Base-by-base conservation (phyloP, 305 asterid genomes). In the Fraxinus sp. region DNA sequence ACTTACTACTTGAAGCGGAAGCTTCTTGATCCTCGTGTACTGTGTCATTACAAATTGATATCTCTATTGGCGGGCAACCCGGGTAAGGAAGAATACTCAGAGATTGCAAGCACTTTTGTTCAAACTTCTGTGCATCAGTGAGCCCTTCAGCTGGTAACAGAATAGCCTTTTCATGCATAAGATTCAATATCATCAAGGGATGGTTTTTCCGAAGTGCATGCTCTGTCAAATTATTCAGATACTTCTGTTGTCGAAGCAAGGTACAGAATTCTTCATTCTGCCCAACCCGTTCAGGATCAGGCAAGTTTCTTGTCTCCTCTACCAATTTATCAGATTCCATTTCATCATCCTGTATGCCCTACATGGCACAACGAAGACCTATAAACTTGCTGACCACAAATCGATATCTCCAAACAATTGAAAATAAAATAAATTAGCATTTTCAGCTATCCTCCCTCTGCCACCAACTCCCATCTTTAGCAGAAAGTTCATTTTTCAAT, bases 161-260 rank as follows among this genome's bases (percentile, higher is more conserved):
- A 73, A 88, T 68, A 79, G 92, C 92, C 84, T 92, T 95, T 83
- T 91, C 97, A 84, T 92, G 99, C 90, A 83, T 87, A 75, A 95
- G 86, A 89, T 96, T 96, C 82, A 87, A 81, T 74, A 96, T 84
- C 77, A 95, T 81, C 87, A 96, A 87, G 2, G 98, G 97, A 83
- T 88, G 90, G 88, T 95, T 92, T 91, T 92, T 96, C 81, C 86
- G 90, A 43, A 96, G 97, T 4, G 99, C 97, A 26, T 89, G 94
- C 76, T 95, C 98, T 0, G 98, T 96, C 84, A 95, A 82, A 87
- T 84, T 90, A 79, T 87, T 83, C 55, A 96, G 91, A 90, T 86
- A 86, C 81, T 90, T 92, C 86, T 90, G 97, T 84, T 89, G 95
- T 77, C 84, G 88, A 85, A 91, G 84, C 89, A 90, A 59, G 39